Percentiles rank a stretch among this genome's conserved stretches.
phyloP scores from a whole-genome alignment of 306 rosid species.

The Begonia masoniana region DNA sequence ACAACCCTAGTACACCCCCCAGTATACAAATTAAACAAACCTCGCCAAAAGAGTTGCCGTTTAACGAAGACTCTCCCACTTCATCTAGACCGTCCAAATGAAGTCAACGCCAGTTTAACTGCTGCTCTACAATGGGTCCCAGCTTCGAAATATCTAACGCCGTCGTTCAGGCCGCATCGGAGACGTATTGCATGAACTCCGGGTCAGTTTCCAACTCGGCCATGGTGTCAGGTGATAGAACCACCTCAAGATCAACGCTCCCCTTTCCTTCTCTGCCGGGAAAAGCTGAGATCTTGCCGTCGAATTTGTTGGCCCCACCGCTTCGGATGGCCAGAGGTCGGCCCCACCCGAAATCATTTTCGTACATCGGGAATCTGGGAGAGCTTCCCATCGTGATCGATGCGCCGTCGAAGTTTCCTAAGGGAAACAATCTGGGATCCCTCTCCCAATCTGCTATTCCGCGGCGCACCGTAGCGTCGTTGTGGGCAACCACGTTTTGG shows the following conservation, averaged over 20 bases:
- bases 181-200: neutral
- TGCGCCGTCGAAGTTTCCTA: neutral
- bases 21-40: too few relatives aligned
- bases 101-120: too few relatives aligned
- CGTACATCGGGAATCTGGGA: neutral
- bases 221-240: neutral
- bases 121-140: too few relatives aligned
- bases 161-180: neutral
- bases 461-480: neutral
- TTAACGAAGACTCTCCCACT: too few relatives aligned
- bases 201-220: neutral
- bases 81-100: too few relatives aligned
- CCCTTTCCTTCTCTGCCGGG: slow-evolving; percentile 1
- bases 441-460: neutral
- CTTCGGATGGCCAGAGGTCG: neutral
- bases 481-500: neutral
- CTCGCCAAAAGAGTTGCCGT: too few relatives aligned
- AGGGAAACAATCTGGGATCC: neutral
- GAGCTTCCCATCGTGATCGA: neutral
- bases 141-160: neutral
- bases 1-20: too few relatives aligned
- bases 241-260: neutral
- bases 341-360: slow-evolving; percentile 1
- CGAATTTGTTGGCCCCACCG: neutral
- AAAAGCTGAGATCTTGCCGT: neutral